A percentile compares a stretch with the other conserved stretches of the same genome.
These are phyloP conservation scores for Neopestalotiopsis sp. DNA, from an alignment of 2,329 filamentous ascomycete species.

Conservation along the genomic window DNA sequence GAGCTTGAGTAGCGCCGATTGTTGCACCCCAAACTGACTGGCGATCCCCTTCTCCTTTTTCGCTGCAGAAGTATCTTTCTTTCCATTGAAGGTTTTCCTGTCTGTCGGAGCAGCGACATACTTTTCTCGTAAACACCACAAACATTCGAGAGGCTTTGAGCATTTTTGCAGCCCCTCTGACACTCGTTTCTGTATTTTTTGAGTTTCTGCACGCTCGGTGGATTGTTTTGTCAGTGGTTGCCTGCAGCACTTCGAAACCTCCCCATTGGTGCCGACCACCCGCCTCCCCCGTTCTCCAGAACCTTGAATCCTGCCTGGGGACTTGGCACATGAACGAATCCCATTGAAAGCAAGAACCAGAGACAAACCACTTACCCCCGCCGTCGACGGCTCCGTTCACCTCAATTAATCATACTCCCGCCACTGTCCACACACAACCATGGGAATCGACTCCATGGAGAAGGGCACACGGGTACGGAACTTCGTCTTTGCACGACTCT, in stretches of 20 bases:
- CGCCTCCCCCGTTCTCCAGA: not conserved
- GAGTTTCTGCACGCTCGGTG: not conserved
- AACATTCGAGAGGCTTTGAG: not conserved
- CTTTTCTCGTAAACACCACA: conserved; percentile 3
- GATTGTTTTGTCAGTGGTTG: not conserved
- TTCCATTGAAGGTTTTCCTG: conserved; percentile 1
- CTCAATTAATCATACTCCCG: conserved; percentile 8
- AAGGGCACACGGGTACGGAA: conserved; percentile 17
- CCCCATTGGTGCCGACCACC: not conserved
- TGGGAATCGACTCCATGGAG: conserved; percentile 20
- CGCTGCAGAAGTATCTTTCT: conserved; percentile 1
- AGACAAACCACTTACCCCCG: not conserved
- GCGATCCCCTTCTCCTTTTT: conserved; percentile 14
- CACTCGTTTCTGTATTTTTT: not conserved
- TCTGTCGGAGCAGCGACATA: not conserved
- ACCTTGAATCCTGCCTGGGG: not conserved
- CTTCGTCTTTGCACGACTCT: conserved; percentile 26
- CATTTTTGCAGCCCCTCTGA: not conserved
- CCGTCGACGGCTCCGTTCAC: not conserved
- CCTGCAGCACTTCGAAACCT: not conserved
- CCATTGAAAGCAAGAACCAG: not conserved
- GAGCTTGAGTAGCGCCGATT: not conserved
- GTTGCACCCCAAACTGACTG: not conserved
- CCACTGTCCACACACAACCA: conserved; percentile 4
- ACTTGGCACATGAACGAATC: not conserved